Evolutionary conservation across 768 basidiomycete species (phyloP).

Genomic region (Pilatotrama ljubarskyi): DNA sequence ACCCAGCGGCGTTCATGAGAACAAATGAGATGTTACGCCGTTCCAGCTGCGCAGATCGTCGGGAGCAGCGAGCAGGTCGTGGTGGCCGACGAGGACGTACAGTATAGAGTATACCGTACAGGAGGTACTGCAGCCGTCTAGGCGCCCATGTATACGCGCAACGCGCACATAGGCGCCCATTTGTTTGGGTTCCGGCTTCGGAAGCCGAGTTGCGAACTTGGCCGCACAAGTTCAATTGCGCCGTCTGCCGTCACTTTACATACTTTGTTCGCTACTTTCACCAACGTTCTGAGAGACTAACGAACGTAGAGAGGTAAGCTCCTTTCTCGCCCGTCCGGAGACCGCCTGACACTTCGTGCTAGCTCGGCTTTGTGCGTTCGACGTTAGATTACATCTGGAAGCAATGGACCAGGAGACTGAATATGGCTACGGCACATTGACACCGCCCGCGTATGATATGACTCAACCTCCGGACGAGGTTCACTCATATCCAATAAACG

Average conservation of each 20-base stretch:
- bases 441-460: conserved; percentile 13
- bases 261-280: too few species aligned
- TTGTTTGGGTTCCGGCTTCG: neutral
- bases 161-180: conserved; percentile 6
- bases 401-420: neutral
- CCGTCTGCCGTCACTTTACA: too few species aligned
- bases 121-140: neutral
- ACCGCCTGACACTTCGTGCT: too few species aligned
- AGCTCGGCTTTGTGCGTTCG: too few species aligned
- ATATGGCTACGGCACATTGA: neutral
- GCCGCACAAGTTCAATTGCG: neutral
- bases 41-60: neutral
- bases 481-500: neutral
- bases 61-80: neutral
- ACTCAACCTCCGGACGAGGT: neutral
- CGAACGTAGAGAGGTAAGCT: too few species aligned
- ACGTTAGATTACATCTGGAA: neutral
- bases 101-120: too few species aligned
- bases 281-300: too few species aligned
- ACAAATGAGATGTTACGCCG: neutral
- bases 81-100: conserved; percentile 11
- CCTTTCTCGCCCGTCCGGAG: too few species aligned
- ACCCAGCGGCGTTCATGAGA: conserved; percentile 1
- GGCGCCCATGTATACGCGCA: conserved; percentile 5
- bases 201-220: too few species aligned